A percentile compares a stretch with the other conserved stretches of the same genome.
Conservation (phyloP, 257 asterid genomes). For the Solanum verrucosum region DNA sequence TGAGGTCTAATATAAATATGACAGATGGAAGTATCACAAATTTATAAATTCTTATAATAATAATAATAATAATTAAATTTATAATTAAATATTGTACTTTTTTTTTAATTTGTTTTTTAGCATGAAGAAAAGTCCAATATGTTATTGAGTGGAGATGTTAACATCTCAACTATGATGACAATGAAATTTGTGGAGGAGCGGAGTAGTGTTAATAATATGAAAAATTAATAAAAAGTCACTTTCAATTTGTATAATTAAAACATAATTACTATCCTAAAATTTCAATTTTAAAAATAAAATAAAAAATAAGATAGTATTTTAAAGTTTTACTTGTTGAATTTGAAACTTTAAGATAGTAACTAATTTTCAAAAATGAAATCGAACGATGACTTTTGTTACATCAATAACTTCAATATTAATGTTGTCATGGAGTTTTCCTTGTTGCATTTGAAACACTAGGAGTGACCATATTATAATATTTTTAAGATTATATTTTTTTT, state of each 20-base stretch:
- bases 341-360: neutral
- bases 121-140: neutral
- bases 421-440: neutral
- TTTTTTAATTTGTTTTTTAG: no score
- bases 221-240: neutral
- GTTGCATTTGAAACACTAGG: neutral
- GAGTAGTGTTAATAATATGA: neutral
- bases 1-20: neutral
- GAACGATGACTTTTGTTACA: accelerated
- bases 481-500: no score
- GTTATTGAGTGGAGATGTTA: neutral
- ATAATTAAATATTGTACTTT: neutral
- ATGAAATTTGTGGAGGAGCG: neutral
- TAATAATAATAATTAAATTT: no score
- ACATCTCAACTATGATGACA: neutral
- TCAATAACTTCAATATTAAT: neutral
- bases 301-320: neutral
- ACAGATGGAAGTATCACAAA: neutral
- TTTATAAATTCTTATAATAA: no score
- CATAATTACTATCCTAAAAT: neutral
- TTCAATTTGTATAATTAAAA: neutral
- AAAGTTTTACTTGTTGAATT: neutral
- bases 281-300: neutral
- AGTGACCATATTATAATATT: no score
- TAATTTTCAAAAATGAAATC: neutral